Conservation (phyloP, 345 rosid genomes). For the Gossypium mustelinum region DNA sequence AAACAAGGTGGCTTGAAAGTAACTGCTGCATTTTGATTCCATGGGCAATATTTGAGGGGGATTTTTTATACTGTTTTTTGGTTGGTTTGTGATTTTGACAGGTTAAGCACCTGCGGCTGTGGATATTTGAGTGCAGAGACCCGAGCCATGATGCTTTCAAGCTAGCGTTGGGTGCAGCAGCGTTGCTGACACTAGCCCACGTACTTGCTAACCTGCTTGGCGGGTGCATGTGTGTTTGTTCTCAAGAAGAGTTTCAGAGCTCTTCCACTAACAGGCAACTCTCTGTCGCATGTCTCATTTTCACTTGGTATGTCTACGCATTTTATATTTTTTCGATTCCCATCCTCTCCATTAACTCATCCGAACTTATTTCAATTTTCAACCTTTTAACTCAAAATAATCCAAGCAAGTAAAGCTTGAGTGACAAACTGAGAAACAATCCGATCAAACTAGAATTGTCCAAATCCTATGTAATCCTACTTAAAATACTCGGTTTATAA, state of each 20-base stretch:
- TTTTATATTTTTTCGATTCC: background rate
- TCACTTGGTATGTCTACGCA: slow-evolving; percentile 58
- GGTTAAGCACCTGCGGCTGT: slow-evolving; percentile 80
- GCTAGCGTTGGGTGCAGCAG: slow-evolving; percentile 76
- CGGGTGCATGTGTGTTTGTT: slow-evolving; percentile 78
- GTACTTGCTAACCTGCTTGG: slow-evolving; percentile 62
- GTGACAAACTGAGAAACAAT: too few species aligned
- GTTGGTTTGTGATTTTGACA: slow-evolving; percentile 18
- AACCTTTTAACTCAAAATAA: too few species aligned
- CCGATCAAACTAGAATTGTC: too few species aligned
- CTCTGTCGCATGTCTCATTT: slow-evolving; percentile 63
- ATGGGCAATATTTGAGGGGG: background rate
- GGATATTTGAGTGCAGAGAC: slow-evolving; percentile 84
- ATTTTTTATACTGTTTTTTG: background rate
- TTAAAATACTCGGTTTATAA: too few species aligned
- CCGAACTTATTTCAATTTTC: too few species aligned
- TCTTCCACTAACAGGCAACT: slow-evolving; percentile 67
- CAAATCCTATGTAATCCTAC: too few species aligned
- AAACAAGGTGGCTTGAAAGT: slow-evolving; percentile 48
- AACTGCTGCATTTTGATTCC: background rate
- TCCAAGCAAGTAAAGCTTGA: too few species aligned
- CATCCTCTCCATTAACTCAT: too few species aligned
- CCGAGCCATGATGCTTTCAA: slow-evolving; percentile 82
- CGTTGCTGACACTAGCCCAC: slow-evolving; percentile 62
- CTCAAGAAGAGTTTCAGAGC: slow-evolving; percentile 70